Conservation (phyloP, 1,284 basidiomycete species). For the Cryptococcus deneoformans region DNA sequence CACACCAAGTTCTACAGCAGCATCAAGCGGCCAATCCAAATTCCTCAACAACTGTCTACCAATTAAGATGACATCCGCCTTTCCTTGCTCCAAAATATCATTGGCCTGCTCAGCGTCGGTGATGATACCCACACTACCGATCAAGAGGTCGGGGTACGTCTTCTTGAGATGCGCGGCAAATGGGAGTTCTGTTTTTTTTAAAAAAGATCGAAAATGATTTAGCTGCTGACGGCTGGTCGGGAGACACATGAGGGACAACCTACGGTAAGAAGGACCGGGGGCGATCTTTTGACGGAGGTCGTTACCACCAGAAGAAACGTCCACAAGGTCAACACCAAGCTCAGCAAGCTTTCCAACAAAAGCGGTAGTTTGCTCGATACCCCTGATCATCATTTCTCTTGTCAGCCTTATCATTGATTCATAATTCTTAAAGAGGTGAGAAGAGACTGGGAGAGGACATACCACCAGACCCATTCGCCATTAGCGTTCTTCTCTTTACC, state of each 20-base stretch:
- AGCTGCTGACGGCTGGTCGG: neutral
- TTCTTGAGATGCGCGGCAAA: conserved; percentile 69
- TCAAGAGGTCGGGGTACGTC: conserved; percentile 56
- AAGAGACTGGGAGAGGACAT: neutral
- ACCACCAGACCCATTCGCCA: conserved; percentile 50
- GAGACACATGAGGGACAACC: conserved; percentile 27
- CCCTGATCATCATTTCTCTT: conserved; percentile 57
- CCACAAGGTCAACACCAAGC: conserved; percentile 67
- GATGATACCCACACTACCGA: conserved; percentile 73
- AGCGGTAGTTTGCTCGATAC: conserved; percentile 68
- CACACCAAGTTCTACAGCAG: conserved; percentile 43
- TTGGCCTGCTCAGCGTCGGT: conserved; percentile 64
- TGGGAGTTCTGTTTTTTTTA: conserved; percentile 55
- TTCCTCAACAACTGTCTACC: conserved; percentile 58
- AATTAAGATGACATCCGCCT: conserved; percentile 66
- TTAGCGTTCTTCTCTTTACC: conserved; percentile 53
- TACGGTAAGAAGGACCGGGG: conserved; percentile 62
- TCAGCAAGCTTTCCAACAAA: conserved; percentile 59
- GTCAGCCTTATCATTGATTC: neutral
- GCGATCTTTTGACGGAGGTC: conserved; percentile 60
- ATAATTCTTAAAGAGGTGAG: neutral
- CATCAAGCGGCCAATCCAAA: conserved; percentile 47
- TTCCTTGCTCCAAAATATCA: conserved; percentile 60
- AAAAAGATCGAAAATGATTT: neutral
- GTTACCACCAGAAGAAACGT: conserved; percentile 68